Evolutionary conservation across 768 basidiomycete genomes (phyloP).

Genomic region (Serendipita indica): DNA sequence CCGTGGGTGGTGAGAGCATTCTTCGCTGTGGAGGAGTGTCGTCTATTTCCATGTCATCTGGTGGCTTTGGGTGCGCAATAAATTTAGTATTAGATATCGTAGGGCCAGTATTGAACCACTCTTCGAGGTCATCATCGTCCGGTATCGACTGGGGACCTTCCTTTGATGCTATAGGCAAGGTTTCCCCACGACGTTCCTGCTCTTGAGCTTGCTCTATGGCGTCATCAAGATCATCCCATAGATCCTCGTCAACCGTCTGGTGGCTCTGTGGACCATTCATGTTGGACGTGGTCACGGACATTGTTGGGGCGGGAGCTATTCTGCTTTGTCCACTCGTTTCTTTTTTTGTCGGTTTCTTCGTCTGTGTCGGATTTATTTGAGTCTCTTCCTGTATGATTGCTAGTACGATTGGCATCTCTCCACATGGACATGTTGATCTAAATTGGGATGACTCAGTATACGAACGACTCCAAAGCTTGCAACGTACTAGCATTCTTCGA

Average conservation of each 20-base stretch:
- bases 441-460: conserved; percentile 6
- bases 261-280: background rate
- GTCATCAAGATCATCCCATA: conserved; percentile 4
- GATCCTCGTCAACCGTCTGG: background rate
- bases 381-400: conserved; percentile 14
- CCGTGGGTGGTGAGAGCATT: background rate
- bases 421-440: conserved; percentile 63
- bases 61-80: background rate
- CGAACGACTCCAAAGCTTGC: background rate
- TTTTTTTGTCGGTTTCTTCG: conserved; percentile 18
- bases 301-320: background rate
- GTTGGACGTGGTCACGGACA: background rate
- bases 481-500: conserved; percentile 61
- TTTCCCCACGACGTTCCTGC: background rate
- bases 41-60: background rate
- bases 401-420: conserved; percentile 41
- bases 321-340: background rate
- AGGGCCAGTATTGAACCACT: conserved; percentile 2
- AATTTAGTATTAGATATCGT: background rate
- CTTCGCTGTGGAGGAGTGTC: background rate
- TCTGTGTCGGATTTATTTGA: conserved; percentile 5
- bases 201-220: background rate
- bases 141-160: background rate
- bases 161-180: background rate
- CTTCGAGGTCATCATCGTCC: conserved; percentile 2